Evolutionary conservation across 2,329 filamentous ascomycete species (phyloP).

Genomic region (Westerdykella ornata): DNA sequence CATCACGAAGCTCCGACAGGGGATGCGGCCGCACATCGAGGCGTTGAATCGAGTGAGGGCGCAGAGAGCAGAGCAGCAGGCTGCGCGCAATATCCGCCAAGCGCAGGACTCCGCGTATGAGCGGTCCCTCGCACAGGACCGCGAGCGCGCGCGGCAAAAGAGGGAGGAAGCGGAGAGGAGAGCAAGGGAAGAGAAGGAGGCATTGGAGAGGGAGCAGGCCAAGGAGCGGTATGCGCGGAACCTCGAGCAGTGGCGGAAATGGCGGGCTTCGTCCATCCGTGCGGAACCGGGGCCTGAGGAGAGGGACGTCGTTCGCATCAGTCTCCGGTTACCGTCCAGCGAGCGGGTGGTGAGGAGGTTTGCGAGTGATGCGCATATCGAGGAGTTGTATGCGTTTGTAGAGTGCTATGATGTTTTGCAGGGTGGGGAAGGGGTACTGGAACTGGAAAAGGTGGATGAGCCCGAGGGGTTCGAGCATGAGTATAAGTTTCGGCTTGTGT

Average conservation of each 20-base stretch:
- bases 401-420: slow-evolving; percentile 72
- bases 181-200: slow-evolving; percentile 59
- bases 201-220: slow-evolving; percentile 56
- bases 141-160: slow-evolving; percentile 71
- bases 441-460: slow-evolving; percentile 38
- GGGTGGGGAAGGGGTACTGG: slow-evolving; percentile 24
- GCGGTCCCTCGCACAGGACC: slow-evolving; percentile 77
- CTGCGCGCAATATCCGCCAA: slow-evolving; percentile 70
- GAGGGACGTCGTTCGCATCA: slow-evolving; percentile 67
- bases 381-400: slow-evolving; percentile 92
- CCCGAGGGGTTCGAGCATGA: slow-evolving; percentile 69
- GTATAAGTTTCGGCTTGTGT: slow-evolving; percentile 80
- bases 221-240: slow-evolving; percentile 53
- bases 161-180: slow-evolving; percentile 65
- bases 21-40: slow-evolving; percentile 68
- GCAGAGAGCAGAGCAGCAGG: slow-evolving; percentile 70
- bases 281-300: slow-evolving; percentile 60
- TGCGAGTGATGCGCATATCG: slow-evolving; percentile 59
- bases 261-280: slow-evolving; percentile 63
- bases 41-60: slow-evolving; percentile 69
- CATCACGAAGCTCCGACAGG: slow-evolving; percentile 64
- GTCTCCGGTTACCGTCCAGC: slow-evolving; percentile 55
- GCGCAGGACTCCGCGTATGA: slow-evolving; percentile 94
- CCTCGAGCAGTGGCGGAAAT: slow-evolving; percentile 66
- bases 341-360: slow-evolving; percentile 76